Evolutionary conservation across 768 basidiomycete genomes (phyloP).

Genomic region (Macrolepiota dolichaula): DNA sequence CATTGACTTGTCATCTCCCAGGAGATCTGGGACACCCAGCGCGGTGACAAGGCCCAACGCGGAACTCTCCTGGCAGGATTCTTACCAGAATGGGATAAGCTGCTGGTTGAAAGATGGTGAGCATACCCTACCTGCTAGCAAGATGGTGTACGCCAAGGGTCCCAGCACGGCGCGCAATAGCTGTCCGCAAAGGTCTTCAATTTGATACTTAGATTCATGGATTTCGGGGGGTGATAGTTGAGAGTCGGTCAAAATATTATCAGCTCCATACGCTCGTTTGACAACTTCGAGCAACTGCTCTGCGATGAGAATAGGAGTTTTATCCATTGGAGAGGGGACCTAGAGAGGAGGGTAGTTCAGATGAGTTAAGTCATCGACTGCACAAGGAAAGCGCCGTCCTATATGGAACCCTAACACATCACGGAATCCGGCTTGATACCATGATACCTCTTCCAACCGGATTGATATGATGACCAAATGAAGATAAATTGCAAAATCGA

Average conservation of each 20-base stretch:
- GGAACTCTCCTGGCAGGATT: constrained; percentile 9
- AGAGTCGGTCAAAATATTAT: neutral
- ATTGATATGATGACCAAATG: no score
- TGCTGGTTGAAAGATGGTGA: neutral
- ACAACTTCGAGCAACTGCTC: neutral
- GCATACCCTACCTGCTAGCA: neutral
- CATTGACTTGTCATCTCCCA: neutral
- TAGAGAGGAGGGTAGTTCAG: neutral
- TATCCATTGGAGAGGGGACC: neutral
- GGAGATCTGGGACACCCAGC: neutral
- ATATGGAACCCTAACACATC: no score
- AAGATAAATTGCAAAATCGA: no score
- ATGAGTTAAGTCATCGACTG: neutral
- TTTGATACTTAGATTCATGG: neutral
- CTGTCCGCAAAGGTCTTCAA: constrained; percentile 1
- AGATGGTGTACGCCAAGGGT: constrained; percentile 2
- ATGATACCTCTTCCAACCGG: no score
- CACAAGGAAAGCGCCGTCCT: no score
- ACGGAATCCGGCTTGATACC: no score
- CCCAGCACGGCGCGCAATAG: neutral
- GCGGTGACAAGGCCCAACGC: neutral
- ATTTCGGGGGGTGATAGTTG: neutral
- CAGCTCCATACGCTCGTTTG: neutral
- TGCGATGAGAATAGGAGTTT: neutral
- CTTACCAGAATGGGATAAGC: neutral